Conservation (phyloP, 805 yeast species). For the Sugiyamaella lignohabitans region DNA sequence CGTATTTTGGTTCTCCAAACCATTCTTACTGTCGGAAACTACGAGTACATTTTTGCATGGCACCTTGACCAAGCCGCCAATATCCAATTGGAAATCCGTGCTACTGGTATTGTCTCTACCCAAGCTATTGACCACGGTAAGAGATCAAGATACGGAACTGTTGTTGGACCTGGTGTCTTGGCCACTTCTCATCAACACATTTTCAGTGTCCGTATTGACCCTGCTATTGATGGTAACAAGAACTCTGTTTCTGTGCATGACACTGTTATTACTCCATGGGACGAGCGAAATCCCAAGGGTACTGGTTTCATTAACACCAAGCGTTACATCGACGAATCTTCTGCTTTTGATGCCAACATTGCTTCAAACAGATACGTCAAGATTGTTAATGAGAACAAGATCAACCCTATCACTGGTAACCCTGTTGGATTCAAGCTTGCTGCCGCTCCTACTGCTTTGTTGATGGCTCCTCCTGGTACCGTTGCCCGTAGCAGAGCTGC, state of each 20-base stretch:
- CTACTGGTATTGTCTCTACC: constrained; percentile 81
- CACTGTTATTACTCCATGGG: constrained; percentile 53
- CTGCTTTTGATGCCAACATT: constrained; percentile 66
- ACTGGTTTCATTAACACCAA: constrained; percentile 64
- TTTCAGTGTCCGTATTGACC: constrained; percentile 71
- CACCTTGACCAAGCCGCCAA: constrained; percentile 74
- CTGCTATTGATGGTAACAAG: constrained; percentile 74
- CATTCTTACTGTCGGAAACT: constrained; percentile 79
- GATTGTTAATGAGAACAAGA: constrained; percentile 64
- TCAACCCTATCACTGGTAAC: constrained; percentile 61
- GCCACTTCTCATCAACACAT: constrained; percentile 84
- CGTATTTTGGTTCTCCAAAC: constrained; percentile 77
- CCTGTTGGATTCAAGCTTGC: constrained; percentile 75
- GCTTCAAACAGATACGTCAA: constrained; percentile 69
- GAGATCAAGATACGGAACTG: constrained; percentile 62
- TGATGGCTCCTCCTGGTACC: constrained; percentile 58
- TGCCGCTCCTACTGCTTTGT: constrained; percentile 74
- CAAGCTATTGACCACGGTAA: constrained; percentile 70
- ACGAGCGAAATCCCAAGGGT: constrained; percentile 54
- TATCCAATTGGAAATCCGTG: constrained; percentile 71
- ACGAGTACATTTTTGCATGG: constrained; percentile 68
- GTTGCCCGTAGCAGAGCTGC: constrained; percentile 65
- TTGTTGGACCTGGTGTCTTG: constrained; percentile 71
- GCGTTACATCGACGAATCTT: constrained; percentile 61
- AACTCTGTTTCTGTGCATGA: constrained; percentile 71